These are phyloP conservation scores for Pneumocystis canis DNA, from an alignment of 1,139 yeast species.

Conservation along the genomic window DNA sequence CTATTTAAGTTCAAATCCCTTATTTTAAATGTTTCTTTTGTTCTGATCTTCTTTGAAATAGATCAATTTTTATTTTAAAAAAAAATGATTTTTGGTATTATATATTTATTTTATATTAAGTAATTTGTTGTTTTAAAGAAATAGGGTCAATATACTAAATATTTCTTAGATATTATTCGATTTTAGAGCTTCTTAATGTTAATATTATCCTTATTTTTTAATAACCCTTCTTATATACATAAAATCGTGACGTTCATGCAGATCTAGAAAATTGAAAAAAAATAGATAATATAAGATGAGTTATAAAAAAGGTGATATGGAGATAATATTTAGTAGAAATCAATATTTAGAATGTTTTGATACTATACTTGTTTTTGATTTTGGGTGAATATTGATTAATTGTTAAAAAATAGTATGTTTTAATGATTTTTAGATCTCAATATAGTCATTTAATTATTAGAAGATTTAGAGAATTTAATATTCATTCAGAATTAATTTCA, in stretches of 20 bases:
- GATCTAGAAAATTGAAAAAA: neutral
- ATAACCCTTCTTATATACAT: neutral
- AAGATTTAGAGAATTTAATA: slow-evolving; percentile 93
- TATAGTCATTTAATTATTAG: slow-evolving; percentile 94
- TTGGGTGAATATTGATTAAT: slow-evolving; percentile 35
- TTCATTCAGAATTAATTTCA: slow-evolving; percentile 98
- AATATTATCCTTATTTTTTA: neutral
- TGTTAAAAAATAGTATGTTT: neutral
- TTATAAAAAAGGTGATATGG: neutral
- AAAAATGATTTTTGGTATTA: neutral
- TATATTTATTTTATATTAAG: neutral
- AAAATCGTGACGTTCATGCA: neutral
- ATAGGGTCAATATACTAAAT: too few species aligned
- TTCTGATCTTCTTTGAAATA: neutral
- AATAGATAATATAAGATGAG: neutral
- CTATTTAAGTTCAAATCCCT: neutral
- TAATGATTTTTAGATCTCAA: slow-evolving; percentile 41
- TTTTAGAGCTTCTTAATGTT: too few species aligned
- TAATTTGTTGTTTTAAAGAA: neutral
- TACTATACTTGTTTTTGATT: slow-evolving; percentile 92
- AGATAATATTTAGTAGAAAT: too few species aligned
- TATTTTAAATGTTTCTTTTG: neutral
- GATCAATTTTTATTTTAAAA: neutral
- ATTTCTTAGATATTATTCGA: too few species aligned
- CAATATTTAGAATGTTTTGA: slow-evolving; percentile 29